Percentiles rank a stretch among this genome's conserved stretches.
Conservation (phyloP, 1,284 basidiomycete species). For the Trametes pubescens region DNA sequence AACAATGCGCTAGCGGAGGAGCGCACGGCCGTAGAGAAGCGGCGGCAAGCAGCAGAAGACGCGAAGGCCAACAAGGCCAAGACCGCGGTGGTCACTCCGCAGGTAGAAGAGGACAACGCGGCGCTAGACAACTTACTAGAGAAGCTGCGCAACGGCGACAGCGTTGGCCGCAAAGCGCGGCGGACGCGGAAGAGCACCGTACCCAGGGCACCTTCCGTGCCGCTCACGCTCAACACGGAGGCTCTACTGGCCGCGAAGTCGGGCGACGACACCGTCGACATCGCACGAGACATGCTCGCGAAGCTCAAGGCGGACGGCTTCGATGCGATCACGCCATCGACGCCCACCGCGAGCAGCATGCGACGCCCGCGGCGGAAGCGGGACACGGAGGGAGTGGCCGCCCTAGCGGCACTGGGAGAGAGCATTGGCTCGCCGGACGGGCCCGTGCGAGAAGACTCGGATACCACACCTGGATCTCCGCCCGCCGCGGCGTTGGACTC, state of each 20-base stretch:
- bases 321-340: constrained; percentile 35
- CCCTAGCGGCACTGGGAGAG: constrained; percentile 30
- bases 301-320: constrained; percentile 66
- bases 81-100: constrained; percentile 49
- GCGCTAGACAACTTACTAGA: constrained; percentile 79
- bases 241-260: constrained; percentile 36
- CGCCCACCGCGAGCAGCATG: constrained; percentile 36
- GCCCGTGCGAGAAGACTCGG: constrained; percentile 25
- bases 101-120: constrained; percentile 59
- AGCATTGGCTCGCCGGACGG: constrained; percentile 29
- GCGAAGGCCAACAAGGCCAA: constrained; percentile 64
- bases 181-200: constrained; percentile 53
- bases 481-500: constrained; percentile 27
- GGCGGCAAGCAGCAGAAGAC: constrained; percentile 71
- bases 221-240: constrained; percentile 52
- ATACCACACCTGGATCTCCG: constrained; percentile 23
- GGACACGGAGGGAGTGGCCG: constrained; percentile 32
- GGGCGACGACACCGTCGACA: constrained; percentile 59
- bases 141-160: constrained; percentile 76
- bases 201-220: constrained; percentile 47
- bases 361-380: constrained; percentile 34
- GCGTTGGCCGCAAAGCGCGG: constrained; percentile 64
- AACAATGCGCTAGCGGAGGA: constrained; percentile 78
- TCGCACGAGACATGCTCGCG: constrained; percentile 79
- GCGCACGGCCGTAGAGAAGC: constrained; percentile 66